Evolutionary conservation across 2,329 filamentous ascomycete genomes (phyloP), one percentile per base, ranked within the genome.

Genomic region (Gnomoniopsis sp.): DNA sequence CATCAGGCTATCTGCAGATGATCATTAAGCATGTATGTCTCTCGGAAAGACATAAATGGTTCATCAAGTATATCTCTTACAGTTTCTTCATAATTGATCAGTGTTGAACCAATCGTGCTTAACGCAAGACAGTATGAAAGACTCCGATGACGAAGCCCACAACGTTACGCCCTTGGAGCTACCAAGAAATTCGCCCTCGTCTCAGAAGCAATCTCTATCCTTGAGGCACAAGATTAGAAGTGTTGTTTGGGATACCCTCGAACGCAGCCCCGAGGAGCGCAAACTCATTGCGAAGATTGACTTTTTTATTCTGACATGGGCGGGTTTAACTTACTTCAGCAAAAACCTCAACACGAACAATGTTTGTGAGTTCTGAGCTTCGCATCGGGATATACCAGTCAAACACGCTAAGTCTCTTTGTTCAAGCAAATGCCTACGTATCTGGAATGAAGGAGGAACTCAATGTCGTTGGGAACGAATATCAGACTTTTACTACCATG

Each of bases 301-400:
- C 46, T 51, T 60, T 26, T 59, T 57, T 41, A 61, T 61, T 23
- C 41, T 59, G 7, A 67, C 66, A 11, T 69, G 65, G 65, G 66
- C 67, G 0, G 64, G 66, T 6, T 65, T 69, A 14, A 64, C 65
- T 2, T 69, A 69, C 34, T 69, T 69, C 53, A 63, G 53, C 53
- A 62, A 62, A 49, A 68, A 68, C 34, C 59, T 67, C 14, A 67
- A 68, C 55, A 62, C 58, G 0, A 65, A 65, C 44, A 60, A 55
- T 56, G 33, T 62, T 12, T 60, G 60, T 62, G 33, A 47, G 60
- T 60, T 21, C 3, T 6, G 36, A 22, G 11, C 3, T 30, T 30
- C 8, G 26, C 4, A 8, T 8, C 26, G 26, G 8, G 8, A 44
- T 23, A 8, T 44, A 8, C 10, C 23, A 19, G 38, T 23, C 1